These are phyloP conservation scores for Knoxdaviesia proteae DNA, from an alignment of 2,329 filamentous ascomycete species.

Conservation along the genomic window DNA sequence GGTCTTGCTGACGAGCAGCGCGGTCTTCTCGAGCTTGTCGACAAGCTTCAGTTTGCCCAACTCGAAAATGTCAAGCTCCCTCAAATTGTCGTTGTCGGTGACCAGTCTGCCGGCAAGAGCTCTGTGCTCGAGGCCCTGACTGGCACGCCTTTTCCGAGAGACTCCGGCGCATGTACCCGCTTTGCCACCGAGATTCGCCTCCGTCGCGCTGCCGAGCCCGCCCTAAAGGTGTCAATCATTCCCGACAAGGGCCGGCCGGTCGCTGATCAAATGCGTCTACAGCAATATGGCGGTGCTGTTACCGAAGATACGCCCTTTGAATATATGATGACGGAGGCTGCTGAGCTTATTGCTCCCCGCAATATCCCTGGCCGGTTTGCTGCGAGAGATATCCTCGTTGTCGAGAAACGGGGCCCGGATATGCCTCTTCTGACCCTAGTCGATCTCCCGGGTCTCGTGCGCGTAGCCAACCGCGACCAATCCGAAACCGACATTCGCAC, in stretches of 20 bases:
- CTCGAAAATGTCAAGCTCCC: constrained; percentile 32
- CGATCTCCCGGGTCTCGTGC: constrained; percentile 38
- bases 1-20: constrained; percentile 32
- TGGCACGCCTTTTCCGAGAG: constrained; percentile 37
- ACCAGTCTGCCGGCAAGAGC: constrained; percentile 43
- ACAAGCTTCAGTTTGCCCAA: constrained; percentile 30
- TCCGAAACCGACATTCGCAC: constrained; percentile 29
- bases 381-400: constrained; percentile 30
- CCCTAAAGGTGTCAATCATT: constrained; percentile 30
- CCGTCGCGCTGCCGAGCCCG: constrained; percentile 22
- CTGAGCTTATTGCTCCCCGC: constrained; percentile 27
- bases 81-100: constrained; percentile 42
- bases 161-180: constrained; percentile 38
- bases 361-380: constrained; percentile 29
- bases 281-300: constrained; percentile 25
- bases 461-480: constrained; percentile 30
- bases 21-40: constrained; percentile 34
- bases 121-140: constrained; percentile 44
- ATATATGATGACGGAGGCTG: constrained; percentile 26
- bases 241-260: constrained; percentile 26
- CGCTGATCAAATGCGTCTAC: constrained; percentile 24
- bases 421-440: constrained; percentile 39
- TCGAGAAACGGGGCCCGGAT: constrained; percentile 37
- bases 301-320: constrained; percentile 24
- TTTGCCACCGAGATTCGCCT: constrained; percentile 39